A percentile compares a stretch with the other conserved stretches of the same genome.
phyloP scores from a whole-genome alignment of 495 filamentous ascomycete genomes.

The Aspergillus sparsus region DNA sequence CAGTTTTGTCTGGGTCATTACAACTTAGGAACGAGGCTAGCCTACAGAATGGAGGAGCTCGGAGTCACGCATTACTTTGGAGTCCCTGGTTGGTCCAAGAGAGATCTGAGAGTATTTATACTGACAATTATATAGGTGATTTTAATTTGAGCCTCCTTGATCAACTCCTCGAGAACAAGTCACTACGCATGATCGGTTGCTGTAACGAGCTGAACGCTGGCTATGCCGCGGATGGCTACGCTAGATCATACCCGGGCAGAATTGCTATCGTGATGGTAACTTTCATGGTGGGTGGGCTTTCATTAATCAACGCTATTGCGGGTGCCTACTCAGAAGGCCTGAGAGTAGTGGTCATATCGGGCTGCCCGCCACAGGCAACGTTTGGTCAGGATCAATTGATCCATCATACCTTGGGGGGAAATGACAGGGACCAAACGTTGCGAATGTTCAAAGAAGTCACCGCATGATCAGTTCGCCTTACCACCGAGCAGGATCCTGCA shows the following conservation, averaged over 20 bases:
- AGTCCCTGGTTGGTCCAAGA: no score
- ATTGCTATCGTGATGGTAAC: conserved; percentile 71
- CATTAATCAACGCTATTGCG: conserved; percentile 67
- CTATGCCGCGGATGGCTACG: conserved; percentile 79
- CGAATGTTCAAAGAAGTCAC: conserved; percentile 12
- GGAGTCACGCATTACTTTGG: no score
- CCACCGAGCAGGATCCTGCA: no score
- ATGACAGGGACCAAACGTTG: conserved; percentile 14
- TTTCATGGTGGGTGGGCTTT: conserved; percentile 74
- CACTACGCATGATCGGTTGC: conserved; percentile 70
- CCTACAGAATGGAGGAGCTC: no score
- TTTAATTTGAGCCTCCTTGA: conserved; percentile 70
- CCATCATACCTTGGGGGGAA: conserved; percentile 12
- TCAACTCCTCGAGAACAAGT: conserved; percentile 53
- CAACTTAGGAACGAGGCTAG: no score
- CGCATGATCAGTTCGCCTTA: no score
- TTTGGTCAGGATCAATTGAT: no score
- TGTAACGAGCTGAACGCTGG: conserved; percentile 76
- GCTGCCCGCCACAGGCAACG: no score
- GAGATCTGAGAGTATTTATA: no score
- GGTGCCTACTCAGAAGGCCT: conserved; percentile 70
- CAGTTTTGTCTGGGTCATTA: no score
- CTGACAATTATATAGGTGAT: no score
- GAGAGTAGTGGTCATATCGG: conserved; percentile 77
- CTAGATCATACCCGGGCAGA: conserved; percentile 57